Base-by-base conservation (phyloP, 768 basidiomycete genomes). In the Hemileccinum impolitum region DNA sequence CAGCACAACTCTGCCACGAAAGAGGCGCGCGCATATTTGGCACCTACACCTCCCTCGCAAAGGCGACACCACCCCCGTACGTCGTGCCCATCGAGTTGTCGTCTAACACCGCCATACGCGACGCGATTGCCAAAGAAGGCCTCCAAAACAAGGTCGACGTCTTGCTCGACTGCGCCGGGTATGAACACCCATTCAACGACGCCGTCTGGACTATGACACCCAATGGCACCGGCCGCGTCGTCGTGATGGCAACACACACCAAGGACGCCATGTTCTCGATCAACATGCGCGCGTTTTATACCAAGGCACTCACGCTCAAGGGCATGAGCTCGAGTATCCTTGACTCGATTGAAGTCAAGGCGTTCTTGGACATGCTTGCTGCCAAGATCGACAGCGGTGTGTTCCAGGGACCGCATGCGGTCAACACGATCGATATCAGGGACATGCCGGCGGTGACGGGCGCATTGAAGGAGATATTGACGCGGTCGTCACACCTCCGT, bases 221-320 rank as follows among this genome's bases (percentile, higher is more conserved):
- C 0, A 37, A 56, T 2, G 66, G 66, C 9, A 55, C 67, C 6
- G 69, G 69, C 0, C 66, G 69, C 9, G 69, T 61, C 6, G 62
- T 69, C 32, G 64, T 67, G 7, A 69, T 69, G 67, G 69, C 67
- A 13, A 68, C 61, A 1, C 67, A 69, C 28, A 54, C 70, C 10
- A 59, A 63, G 19, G 68, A 69, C 11, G 64, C 64, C 23, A 8
- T 63, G 45, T 69, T 69, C 43, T 58, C 61, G 0, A 38, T 69
- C 40, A 39, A 66, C 36, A n/a, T 70, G 55, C 67, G 67, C 11
- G 53, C 64, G 0, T 62, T 69, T 36, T 67, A 67, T 37, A 59
- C 59, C n/a, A 65, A 65, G 28, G 54, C 59, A 9, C 21, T 68
- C 35, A 64, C 66, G 1, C 51, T 68, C 48, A 69, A 59, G 43